Evolutionary conservation across 2,329 filamentous ascomycete species (phyloP), one percentile per base, ranked within the genome.

Genomic region (Cytospora piceicola): DNA sequence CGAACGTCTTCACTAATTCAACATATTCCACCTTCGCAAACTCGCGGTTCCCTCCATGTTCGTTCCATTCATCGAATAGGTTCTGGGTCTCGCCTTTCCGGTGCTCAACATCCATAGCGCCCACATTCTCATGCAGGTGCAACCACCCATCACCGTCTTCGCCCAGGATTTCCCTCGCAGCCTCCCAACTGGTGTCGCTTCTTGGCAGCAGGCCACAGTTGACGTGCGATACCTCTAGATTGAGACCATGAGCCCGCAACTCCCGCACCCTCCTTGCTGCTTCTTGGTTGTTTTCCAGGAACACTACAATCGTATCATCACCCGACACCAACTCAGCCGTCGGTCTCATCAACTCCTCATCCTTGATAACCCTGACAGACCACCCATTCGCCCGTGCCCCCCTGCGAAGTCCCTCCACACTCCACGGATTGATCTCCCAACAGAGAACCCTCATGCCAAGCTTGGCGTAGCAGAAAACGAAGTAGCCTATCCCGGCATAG

Each of bases 401-500:
- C 70, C 91, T 86, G 30, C 88, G 83, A 73, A 98, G 76, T 0
- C 91, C 93, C 79, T 97, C 93, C 39, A 96, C 85, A 70, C 89
- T 93, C 89, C 94, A 91, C 0, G 90, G 89, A 75, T 97, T 97
- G 55, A 97, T 80, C 77, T 98, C 94, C 91, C 92, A 98, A 71
- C 93, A 92, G 52, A 95, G 80, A 1, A 97, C 90, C 58, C 85
- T 79, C 72, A 94, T 79, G 0, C 92, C 93, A 22, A 90, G 85
- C 66, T 81, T 83, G 8, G 89, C 84, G 77, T 97, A 97, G 36
- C 88, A 91, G 73, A 97, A 96, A 4, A 90, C 87, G 77, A 98
- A 97, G 77, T 97, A 97, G 6, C 94, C 94, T 69, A 97, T 97
- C 0, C 94, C 94, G 0, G 91, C 92, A 78, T 96, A 97, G 67